Conservation (phyloP, 176 grass and related monocot genomes). For the Hyparrhenia diplandra region DNA sequence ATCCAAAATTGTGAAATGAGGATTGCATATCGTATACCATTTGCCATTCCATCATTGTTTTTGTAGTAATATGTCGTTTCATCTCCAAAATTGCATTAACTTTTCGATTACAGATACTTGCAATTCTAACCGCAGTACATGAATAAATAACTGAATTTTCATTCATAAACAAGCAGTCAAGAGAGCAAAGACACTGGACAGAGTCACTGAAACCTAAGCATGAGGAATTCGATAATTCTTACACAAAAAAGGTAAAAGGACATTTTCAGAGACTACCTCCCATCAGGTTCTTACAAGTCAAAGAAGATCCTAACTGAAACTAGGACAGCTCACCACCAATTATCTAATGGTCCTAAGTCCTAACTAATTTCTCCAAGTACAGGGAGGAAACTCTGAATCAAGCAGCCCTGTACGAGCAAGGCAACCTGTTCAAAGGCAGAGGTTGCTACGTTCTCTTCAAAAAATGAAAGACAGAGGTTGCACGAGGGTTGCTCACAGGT, state of each 20-base stretch:
- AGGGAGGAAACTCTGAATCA: background rate
- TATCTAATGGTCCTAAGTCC: background rate
- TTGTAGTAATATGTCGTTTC: background rate
- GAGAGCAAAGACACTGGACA: background rate
- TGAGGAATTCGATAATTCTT: background rate
- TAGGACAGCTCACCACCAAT: background rate
- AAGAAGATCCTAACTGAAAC: background rate
- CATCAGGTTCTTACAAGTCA: background rate
- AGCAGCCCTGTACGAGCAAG: background rate
- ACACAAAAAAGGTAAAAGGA: background rate
- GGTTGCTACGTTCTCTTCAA: too few species aligned
- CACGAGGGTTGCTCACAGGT: background rate
- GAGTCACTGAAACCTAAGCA: background rate
- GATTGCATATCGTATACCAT: background rate
- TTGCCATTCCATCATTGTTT: background rate
- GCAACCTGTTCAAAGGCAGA: too few species aligned
- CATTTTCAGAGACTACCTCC: background rate
- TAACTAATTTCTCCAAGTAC: background rate
- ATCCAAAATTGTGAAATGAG: conserved; percentile 3
- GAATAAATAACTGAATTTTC: background rate
- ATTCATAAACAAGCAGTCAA: background rate
- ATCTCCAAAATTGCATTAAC: background rate
- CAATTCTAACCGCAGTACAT: background rate
- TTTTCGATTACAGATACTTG: background rate
- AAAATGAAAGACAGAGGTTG: conserved; percentile 8